These are phyloP conservation scores for Monilinia polystroma DNA, from an alignment of 2,329 filamentous ascomycete species.

Conservation along the genomic window DNA sequence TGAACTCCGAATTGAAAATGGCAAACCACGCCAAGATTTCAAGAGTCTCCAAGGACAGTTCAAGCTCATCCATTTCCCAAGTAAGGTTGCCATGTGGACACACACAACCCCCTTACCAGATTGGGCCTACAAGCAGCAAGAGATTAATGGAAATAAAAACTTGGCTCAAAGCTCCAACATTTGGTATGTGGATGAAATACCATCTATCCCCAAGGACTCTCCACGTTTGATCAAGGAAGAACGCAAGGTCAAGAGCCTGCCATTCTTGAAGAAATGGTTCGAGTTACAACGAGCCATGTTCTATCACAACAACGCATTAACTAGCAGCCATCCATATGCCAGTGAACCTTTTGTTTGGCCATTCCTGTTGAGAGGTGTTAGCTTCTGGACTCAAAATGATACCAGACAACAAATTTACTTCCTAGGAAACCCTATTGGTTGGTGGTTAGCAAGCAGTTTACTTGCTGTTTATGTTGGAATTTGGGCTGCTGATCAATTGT, in stretches of 20 bases:
- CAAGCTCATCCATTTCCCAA: constrained; percentile 91
- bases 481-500: constrained; percentile 87
- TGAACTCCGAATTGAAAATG: constrained; percentile 85
- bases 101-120: constrained; percentile 93
- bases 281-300: constrained; percentile 98
- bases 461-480: constrained; percentile 93
- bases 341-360: constrained; percentile 97
- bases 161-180: constrained; percentile 84
- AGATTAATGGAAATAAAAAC: constrained; percentile 99
- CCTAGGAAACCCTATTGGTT: constrained; percentile 91
- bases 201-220: constrained; percentile 67
- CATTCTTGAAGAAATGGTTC: constrained; percentile 92
- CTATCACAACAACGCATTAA: constrained; percentile 97
- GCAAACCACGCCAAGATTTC: constrained; percentile 78
- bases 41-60: constrained; percentile 90
- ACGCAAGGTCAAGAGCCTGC: constrained; percentile 75
- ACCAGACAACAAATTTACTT: constrained; percentile 98
- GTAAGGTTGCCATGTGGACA: constrained; percentile 99
- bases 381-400: constrained; percentile 98
- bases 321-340: constrained; percentile 93
- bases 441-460: constrained; percentile 93
- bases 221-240: constrained; percentile 74
- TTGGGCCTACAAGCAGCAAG: constrained; percentile 95
- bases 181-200: constrained; percentile 90
- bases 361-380: constrained; percentile 93